Evolutionary conservation across 352 stramenopile species (phyloP).

Genomic region (Phytophthora sojae): DNA sequence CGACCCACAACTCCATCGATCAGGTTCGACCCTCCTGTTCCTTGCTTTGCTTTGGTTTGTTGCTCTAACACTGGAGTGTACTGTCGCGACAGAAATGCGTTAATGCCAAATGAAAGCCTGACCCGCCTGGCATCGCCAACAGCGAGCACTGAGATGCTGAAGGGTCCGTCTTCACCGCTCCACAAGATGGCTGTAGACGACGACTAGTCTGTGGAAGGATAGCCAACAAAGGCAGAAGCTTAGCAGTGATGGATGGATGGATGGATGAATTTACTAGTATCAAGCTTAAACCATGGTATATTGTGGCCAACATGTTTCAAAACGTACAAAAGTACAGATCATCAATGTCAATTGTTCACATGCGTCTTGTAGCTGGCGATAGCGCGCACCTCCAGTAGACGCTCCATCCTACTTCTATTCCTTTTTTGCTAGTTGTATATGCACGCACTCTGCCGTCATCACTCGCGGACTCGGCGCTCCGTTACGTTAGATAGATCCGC

Average conservation of each 20-base stretch:
- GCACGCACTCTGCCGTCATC: conserved; percentile 15
- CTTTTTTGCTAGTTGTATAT: conserved; percentile 30
- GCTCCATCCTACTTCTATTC: conserved; percentile 36
- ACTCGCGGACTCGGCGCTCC: neutral
- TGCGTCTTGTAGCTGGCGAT: conserved; percentile 17
- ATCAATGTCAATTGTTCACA: conserved; percentile 36
- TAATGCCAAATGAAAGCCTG: conserved; percentile 54
- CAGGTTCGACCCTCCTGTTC: conserved; percentile 20
- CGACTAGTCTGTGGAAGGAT: conserved; percentile 1
- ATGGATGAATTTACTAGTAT: neutral
- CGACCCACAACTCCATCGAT: conserved; percentile 77
- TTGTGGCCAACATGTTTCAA: neutral
- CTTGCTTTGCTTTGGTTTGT: neutral
- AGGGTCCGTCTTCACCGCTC: conserved; percentile 60
- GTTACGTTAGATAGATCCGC: conserved; percentile 39
- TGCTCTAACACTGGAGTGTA: neutral
- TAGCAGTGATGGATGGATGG: neutral
- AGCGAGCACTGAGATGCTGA: conserved; percentile 25
- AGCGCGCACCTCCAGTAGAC: conserved; percentile 11
- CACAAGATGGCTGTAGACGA: conserved; percentile 57
- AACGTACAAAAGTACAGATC: conserved; percentile 24
- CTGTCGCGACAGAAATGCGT: conserved; percentile 46
- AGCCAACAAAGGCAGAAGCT: neutral
- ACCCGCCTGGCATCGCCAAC: conserved; percentile 44
- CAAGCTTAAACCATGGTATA: too few relatives aligned